A percentile compares a stretch with the other conserved stretches of the same genome.
Evolutionary conservation across 441 rosid genomes (phyloP).

Genomic region (Mallotus repandus): DNA sequence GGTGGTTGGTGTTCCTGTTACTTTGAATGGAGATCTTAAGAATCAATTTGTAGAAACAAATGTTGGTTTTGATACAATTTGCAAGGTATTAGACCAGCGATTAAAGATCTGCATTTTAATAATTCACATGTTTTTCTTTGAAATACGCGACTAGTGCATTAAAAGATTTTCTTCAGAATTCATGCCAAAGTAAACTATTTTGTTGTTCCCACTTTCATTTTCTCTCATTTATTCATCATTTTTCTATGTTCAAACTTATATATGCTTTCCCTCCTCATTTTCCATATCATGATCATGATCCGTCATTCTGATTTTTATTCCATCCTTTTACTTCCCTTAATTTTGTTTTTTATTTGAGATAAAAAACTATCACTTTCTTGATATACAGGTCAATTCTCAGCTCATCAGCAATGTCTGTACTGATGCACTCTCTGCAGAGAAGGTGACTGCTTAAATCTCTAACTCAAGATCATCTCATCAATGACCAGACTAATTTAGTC

Average conservation of each 20-base stretch:
- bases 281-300: neutral
- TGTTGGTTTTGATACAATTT: constrained; percentile 97
- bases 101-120: neutral
- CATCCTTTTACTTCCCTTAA: neutral
- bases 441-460: constrained; percentile 47
- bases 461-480: neutral
- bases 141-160: neutral
- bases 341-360: neutral
- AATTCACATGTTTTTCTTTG: neutral
- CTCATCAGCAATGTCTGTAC: constrained; percentile 98
- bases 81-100: constrained; percentile 58
- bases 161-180: neutral
- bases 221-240: neutral
- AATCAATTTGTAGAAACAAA: constrained; percentile 95
- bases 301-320: neutral
- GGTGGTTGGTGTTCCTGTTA: constrained; percentile 99
- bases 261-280: neutral
- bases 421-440: constrained; percentile 99
- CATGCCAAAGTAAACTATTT: neutral
- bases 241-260: neutral
- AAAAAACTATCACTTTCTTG: constrained; percentile 4
- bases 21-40: constrained; percentile 95
- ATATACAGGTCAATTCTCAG: constrained; percentile 85
- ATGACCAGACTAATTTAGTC: neutral
- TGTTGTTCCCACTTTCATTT: neutral